A percentile compares a stretch with the other conserved stretches of the same genome.
Conservation (phyloP, 1,284 basidiomycete species). For the Cutaneotrichosporon sp. region DNA sequence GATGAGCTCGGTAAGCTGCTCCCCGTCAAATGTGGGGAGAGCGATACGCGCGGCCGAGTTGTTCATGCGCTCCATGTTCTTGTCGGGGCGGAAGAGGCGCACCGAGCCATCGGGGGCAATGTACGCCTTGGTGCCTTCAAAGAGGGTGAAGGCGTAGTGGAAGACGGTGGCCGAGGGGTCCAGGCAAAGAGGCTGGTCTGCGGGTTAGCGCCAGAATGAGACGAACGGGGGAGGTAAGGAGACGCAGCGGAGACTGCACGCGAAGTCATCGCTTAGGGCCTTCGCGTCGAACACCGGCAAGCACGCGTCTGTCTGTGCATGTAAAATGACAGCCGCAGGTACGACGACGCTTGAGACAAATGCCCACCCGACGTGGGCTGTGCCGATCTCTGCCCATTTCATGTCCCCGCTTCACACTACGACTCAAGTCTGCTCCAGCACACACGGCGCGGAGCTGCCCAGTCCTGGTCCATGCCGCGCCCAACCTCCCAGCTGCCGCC, state of each 20-base stretch:
- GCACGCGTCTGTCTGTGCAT: too few relatives aligned
- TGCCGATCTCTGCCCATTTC: too few relatives aligned
- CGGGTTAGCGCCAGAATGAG: background rate
- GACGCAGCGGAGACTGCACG: background rate
- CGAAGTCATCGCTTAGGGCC: too few relatives aligned
- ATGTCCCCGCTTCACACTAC: too few relatives aligned
- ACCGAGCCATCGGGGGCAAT: constrained; percentile 70
- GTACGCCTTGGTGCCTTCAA: constrained; percentile 98
- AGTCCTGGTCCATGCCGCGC: too few relatives aligned
- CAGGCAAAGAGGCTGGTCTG: constrained; percentile 68
- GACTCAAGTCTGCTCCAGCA: background rate
- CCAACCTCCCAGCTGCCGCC: too few relatives aligned
- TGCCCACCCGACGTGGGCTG: too few relatives aligned
- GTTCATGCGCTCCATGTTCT: constrained; percentile 81
- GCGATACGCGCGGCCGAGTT: constrained; percentile 48
- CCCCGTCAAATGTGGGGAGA: constrained; percentile 67
- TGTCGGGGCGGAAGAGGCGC: constrained; percentile 90
- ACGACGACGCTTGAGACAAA: too few relatives aligned
- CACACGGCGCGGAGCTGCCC: too few relatives aligned
- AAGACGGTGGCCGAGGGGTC: constrained; percentile 83
- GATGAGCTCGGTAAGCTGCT: constrained; percentile 74
- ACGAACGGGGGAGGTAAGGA: too few relatives aligned
- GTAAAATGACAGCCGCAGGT: too few relatives aligned
- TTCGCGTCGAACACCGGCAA: too few relatives aligned
- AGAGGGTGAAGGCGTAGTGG: constrained; percentile 77